Conservation (phyloP, 805 yeast species). For the Wickerhamiella azyma region DNA sequence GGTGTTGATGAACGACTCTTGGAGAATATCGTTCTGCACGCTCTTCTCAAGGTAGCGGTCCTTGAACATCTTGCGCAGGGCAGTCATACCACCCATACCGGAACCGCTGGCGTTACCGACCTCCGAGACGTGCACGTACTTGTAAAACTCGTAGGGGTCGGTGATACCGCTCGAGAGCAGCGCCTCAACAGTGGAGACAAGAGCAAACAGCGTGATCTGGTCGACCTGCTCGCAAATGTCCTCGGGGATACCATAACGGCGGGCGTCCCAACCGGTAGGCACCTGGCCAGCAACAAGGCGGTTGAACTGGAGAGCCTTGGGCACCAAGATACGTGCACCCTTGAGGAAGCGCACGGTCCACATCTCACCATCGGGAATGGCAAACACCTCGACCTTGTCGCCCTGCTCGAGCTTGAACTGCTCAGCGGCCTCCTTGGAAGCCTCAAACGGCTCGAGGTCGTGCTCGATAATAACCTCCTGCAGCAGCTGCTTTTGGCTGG, state of each 20-base stretch:
- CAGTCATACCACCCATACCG: slow-evolving; percentile 99
- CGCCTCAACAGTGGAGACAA: slow-evolving; percentile 93
- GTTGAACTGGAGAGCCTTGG: slow-evolving; percentile 63
- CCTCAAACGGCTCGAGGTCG: slow-evolving; percentile 90
- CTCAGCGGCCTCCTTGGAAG: slow-evolving; percentile 88
- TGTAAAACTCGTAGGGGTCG: slow-evolving; percentile 97
- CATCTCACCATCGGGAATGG: slow-evolving; percentile 80
- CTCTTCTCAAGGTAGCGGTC: slow-evolving; percentile 88
- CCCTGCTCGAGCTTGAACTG: slow-evolving; percentile 92
- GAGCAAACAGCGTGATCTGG: slow-evolving; percentile 81
- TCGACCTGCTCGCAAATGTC: slow-evolving; percentile 91
- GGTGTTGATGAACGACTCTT: slow-evolving; percentile 96
- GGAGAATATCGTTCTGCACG: slow-evolving; percentile 92
- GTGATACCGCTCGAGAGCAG: slow-evolving; percentile 87
- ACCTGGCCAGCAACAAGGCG: slow-evolving; percentile 73
- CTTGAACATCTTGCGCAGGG: slow-evolving; percentile 94
- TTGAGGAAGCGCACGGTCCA: slow-evolving; percentile 78
- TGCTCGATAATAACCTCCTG: slow-evolving; percentile 96
- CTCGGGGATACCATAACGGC: slow-evolving; percentile 85
- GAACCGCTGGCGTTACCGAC: slow-evolving; percentile 99
- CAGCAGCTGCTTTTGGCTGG: slow-evolving; percentile 78
- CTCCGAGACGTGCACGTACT: slow-evolving; percentile 95
- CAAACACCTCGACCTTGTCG: slow-evolving; percentile 82
- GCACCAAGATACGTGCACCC: slow-evolving; percentile 84
- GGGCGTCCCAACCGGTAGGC: slow-evolving; percentile 98